phyloP scores from a whole-genome alignment of 371 early-diverging fungal genomes.

The Mucor plumbeus region DNA sequence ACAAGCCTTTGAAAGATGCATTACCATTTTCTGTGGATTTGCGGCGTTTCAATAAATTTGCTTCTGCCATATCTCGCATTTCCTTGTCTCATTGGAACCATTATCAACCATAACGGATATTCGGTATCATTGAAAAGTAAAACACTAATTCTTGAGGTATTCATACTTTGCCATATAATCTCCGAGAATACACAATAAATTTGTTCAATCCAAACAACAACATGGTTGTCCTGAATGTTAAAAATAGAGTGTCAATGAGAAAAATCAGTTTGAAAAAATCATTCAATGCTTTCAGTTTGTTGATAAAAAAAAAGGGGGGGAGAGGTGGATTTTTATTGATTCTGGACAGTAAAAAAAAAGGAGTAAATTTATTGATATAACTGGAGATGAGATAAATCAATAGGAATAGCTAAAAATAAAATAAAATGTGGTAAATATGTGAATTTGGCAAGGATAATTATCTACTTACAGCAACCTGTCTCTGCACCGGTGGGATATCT shows the following conservation, averaged over 20 bases:
- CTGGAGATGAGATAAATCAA: slow-evolving; percentile 47
- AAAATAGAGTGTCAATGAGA: not conserved
- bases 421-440: not conserved
- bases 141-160: not conserved
- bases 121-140: too few relatives aligned
- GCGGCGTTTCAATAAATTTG: too few relatives aligned
- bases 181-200: not conserved
- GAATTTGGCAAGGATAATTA: not conserved
- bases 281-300: not conserved
- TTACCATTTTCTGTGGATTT: too few relatives aligned
- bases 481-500: slow-evolving; percentile 55
- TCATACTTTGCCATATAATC: not conserved
- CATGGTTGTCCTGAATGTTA: not conserved
- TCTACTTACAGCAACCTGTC: slow-evolving; percentile 53
- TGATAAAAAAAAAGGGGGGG: too few relatives aligned
- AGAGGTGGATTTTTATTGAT: not conserved
- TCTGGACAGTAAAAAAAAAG: not conserved
- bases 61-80: too few relatives aligned
- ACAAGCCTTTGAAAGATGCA: too few relatives aligned
- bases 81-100: too few relatives aligned
- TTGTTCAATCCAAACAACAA: not conserved
- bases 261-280: not conserved
- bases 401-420: slow-evolving; percentile 38
- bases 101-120: too few relatives aligned
- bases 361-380: slow-evolving; percentile 15